phyloP scores from a whole-genome alignment of 2,329 filamentous ascomycete genomes.

The Emergomyces africanus region DNA sequence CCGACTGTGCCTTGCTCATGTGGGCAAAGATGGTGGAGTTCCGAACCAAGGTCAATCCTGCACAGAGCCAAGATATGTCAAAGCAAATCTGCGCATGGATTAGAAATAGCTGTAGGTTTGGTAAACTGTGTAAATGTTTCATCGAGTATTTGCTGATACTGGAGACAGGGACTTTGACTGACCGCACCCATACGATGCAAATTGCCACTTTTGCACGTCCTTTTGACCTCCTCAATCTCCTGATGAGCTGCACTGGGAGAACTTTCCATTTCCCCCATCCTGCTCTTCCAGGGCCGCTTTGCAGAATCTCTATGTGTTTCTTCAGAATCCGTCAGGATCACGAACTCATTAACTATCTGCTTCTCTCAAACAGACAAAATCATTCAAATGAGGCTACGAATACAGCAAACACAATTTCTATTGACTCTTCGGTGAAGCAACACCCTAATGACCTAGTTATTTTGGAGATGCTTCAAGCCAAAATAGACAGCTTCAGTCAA shows the following conservation, averaged over 20 bases:
- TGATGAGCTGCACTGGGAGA: constrained; percentile 57
- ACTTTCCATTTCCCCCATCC: constrained; percentile 15
- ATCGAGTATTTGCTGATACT: constrained; percentile 7
- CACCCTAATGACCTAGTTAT: constrained; percentile 26
- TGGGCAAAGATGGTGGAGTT: constrained; percentile 57
- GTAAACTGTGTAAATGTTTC: constrained; percentile 37
- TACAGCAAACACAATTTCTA: constrained; percentile 4
- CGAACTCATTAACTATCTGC: constrained; percentile 37
- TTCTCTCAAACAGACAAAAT: constrained; percentile 23
- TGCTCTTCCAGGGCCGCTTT: constrained; percentile 16
- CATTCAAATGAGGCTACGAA: not conserved
- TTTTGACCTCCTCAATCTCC: constrained; percentile 52
- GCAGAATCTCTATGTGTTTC: constrained; percentile 27
- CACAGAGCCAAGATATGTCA: constrained; percentile 52
- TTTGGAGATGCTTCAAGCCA: constrained; percentile 34
- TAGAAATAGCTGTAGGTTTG: constrained; percentile 67
- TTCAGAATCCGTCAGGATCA: constrained; percentile 27
- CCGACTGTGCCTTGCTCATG: constrained; percentile 65
- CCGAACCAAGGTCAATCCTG: constrained; percentile 55
- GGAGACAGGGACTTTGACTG: constrained; percentile 41
- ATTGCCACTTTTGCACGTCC: constrained; percentile 53
- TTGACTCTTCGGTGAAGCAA: constrained; percentile 17
- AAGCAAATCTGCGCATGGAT: constrained; percentile 71
- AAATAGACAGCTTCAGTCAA: constrained; percentile 33
- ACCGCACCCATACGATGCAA: constrained; percentile 53